Evolutionary conservation across 1,284 basidiomycete species (phyloP), one percentile per base, ranked within the genome.

Genomic region (Papiliotrema flavescens): DNA sequence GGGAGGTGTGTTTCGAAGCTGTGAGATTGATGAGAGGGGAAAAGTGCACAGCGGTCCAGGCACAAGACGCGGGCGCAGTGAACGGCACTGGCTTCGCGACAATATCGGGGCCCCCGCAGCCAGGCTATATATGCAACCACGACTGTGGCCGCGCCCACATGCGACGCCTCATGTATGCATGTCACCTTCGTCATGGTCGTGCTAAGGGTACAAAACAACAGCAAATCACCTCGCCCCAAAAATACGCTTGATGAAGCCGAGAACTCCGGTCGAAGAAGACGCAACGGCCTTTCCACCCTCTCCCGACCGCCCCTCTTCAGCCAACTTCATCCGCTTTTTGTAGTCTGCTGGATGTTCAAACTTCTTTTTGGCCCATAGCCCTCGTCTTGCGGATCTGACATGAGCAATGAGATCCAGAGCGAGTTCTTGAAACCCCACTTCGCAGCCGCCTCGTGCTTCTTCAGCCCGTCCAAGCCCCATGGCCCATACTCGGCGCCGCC

Each of bases 281-380:
- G 3, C 11, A 3, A 37, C 19, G 3, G 45, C 45, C n/a, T 22
- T 14, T 4, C 36, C 47, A 14, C 17, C 48, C 4, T 40, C 37
- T 5, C 39, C 39, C 17, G 36, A 22, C 15, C 48, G 48, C 39
- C 54, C 65, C 4, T 66, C 68, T 28, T 67, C 66, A 4, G 45
- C 59, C 32, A 58, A 54, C 45, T 70, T 70, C 60, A 76, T 66
- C 44, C 88, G 81, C 36, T 82, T 83, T 75, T 94, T 93, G 73
- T 89, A 93, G 53, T 89, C 86, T 1, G 85, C 81, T 0, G 90
- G 89, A 5, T 80, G 82, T 65, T 94, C 90, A 9, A 80, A 78
- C 7, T 66, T 64, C 13, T 73, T 76, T 3, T 81, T 59, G 26
- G 76, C 79, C 90, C 90, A 93, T 75, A 90, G 85, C 0, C 90